Percentiles rank a stretch among this genome's conserved stretches.
phyloP scores from a whole-genome alignment of 768 basidiomycete genomes.

The Amanita inopinata region DNA sequence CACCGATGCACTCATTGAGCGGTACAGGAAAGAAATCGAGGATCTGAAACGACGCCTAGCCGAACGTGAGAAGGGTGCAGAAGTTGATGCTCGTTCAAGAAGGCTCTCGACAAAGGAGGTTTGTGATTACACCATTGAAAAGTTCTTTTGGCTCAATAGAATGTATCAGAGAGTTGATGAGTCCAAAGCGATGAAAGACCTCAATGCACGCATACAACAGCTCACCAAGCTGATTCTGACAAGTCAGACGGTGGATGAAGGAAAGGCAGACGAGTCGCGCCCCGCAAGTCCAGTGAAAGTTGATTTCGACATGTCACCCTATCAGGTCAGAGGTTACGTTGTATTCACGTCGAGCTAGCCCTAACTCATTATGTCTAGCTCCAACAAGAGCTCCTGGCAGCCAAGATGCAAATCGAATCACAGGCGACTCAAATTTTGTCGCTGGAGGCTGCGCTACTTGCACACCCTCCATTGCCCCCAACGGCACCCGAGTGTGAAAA shows the following conservation, averaged over 20 bases:
- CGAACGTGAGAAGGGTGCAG: constrained; percentile 60
- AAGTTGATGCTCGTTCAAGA: constrained; percentile 26
- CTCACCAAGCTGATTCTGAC: constrained; percentile 80
- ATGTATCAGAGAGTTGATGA: constrained; percentile 66
- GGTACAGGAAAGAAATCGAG: constrained; percentile 92
- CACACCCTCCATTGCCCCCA: constrained; percentile 56
- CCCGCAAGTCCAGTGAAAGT: constrained; percentile 81
- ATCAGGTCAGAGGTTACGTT: no score
- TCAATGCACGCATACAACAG: constrained; percentile 72
- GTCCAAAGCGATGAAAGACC: constrained; percentile 74
- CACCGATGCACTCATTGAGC: constrained; percentile 86
- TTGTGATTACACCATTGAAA: constrained; percentile 7
- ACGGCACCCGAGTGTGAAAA: constrained; percentile 66
- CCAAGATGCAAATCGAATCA: constrained; percentile 67
- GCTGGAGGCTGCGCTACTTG: constrained; percentile 65
- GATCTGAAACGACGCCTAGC: constrained; percentile 67
- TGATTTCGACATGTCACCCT: constrained; percentile 84
- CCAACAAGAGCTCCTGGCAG: constrained; percentile 79
- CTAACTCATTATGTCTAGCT: no score
- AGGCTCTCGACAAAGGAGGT: constrained; percentile 45
- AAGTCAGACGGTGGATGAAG: constrained; percentile 71
- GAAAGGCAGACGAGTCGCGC: constrained; percentile 57
- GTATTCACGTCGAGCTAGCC: no score
- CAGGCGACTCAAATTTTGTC: constrained; percentile 80
- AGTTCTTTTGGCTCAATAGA: background rate